Base-by-base conservation (phyloP, 805 yeast species). In the Candida gorgasii region DNA sequence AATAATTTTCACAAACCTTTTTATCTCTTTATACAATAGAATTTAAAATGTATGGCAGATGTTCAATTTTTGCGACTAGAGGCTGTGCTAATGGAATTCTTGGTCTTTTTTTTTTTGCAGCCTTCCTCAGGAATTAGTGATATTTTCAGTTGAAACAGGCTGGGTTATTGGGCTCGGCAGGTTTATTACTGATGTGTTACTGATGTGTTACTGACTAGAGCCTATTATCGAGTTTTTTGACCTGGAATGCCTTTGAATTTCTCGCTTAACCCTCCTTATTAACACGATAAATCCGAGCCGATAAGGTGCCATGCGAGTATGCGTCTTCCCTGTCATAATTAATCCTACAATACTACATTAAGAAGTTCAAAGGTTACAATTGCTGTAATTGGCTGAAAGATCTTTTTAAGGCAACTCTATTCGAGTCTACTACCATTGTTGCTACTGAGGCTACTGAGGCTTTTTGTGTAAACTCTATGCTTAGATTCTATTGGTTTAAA, bases 41-140 rank as follows among this genome's bases (percentile, higher is more conserved):
- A 13, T 28, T 14, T 15, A 18, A 31, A 24, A 24, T 11, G n/a
- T 24, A 12, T 17, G 15, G 7, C 35, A 31, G 18, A 18, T 18
- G 17, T 31, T 31, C 35, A n/a, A 8, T n/a, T 22, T 34, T 34
- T 20, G 28, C 29, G 28, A 20, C 28, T 34, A 22, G 37, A 34
- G 37, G 37, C 37, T 34, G 20, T 34, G 37, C 37, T 19, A 6
- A 9, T 34, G 37, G 37, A 34, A 34, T 34, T 34, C 37, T 34
- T 34, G 37, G 36, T 11, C 18, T 15, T 5, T 29, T 15, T 11
- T 7, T 24, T 7, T 24, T 29, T 29, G 33, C 33, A 29, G 20
- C 33, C 33, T 29, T 29, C n/a, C n/a, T 29, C 11, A 16, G 15
- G 16, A 8, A 5, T 14, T 7, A n/a, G 8, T 7, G 24, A 20